Conservation (phyloP, 2,329 filamentous ascomycete genomes). For the Colletotrichum acutatum region DNA sequence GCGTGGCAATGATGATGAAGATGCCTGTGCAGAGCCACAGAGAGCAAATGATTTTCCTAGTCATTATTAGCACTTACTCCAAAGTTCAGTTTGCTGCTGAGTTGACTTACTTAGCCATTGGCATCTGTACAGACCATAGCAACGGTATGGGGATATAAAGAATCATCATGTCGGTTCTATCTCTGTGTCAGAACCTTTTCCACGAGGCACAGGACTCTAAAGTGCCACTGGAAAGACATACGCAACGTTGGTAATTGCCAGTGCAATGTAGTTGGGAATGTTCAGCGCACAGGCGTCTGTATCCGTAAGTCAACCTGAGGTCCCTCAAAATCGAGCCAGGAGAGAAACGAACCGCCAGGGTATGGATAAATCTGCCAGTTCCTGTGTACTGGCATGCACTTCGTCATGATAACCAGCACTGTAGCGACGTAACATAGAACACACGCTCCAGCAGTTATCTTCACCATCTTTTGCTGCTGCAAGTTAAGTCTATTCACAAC, state of each 20-base stretch:
- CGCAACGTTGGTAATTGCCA: slow-evolving; percentile 40
- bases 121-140: slow-evolving; percentile 39
- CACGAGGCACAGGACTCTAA: background rate
- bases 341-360: slow-evolving; percentile 35
- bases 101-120: slow-evolving; percentile 33
- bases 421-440: slow-evolving; percentile 36
- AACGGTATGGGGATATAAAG: slow-evolving; percentile 39
- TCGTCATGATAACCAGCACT: slow-evolving; percentile 37
- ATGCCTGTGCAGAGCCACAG: slow-evolving; percentile 41
- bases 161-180: slow-evolving; percentile 40
- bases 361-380: slow-evolving; percentile 43
- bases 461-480: slow-evolving; percentile 37
- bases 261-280: slow-evolving; percentile 37
- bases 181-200: background rate
- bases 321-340: background rate
- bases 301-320: background rate
- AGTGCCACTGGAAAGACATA: slow-evolving; percentile 12
- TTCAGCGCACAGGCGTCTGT: slow-evolving; percentile 37
- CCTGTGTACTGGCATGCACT: slow-evolving; percentile 38
- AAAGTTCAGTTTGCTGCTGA: background rate
- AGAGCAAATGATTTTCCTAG: slow-evolving; percentile 40
- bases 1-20: slow-evolving; percentile 42
- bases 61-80: background rate
- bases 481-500: slow-evolving; percentile 35
- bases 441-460: slow-evolving; percentile 35